Evolutionary conservation across 192 early-diverging fungal genomes (phyloP), one percentile per base, ranked within the genome.

Genomic region (Linnemannia zychae): DNA sequence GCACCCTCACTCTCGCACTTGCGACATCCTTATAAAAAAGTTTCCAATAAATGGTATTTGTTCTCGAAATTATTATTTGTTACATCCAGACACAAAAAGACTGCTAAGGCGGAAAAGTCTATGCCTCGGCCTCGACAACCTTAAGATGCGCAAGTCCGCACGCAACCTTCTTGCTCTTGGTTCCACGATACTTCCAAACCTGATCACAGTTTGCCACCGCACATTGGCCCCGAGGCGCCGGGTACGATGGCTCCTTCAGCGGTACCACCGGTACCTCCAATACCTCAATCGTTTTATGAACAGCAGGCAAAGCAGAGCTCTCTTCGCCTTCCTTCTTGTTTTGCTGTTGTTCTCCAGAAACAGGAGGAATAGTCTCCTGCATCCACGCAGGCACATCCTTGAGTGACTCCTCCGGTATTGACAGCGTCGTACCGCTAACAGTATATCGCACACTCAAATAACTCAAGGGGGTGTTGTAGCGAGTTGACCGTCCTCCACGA

Each of bases 61-160:
- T 31, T 66, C 33, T 66, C 40, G 40, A 6, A 9, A 44, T 44
- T 50, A 53, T 73, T 36, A 53, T 73, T 38, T 53, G 44, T 28
- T 44, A 28, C 33, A 15, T 16, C 17, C 38, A 36, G 17, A 20
- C 16, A 75, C 33, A 77, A 75, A 75, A 44, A 75, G 38, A 33
- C 4, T 44, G 40, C 12, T 70, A 37, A 73, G 11, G 16, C 47
- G 31, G 37, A 57, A 57, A 31, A 16, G 34, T 24, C 52, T 47
- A 79, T 73, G 49, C 74, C 28, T 57, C 82, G 6, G 81, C 67
- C 50, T 89, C 85, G 9, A 89, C 28, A 53, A 74, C 16, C 46
- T 87, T 84, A 22, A 89, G 67, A 68, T 94, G 93, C n/a, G 90
- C 90, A 49, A 94, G 84, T 31, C 91, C 93, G 72, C 93, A 94